These are phyloP conservation scores for Arabidopsis lyrata DNA, from an alignment of 441 rosid species.

Conservation along the genomic window DNA sequence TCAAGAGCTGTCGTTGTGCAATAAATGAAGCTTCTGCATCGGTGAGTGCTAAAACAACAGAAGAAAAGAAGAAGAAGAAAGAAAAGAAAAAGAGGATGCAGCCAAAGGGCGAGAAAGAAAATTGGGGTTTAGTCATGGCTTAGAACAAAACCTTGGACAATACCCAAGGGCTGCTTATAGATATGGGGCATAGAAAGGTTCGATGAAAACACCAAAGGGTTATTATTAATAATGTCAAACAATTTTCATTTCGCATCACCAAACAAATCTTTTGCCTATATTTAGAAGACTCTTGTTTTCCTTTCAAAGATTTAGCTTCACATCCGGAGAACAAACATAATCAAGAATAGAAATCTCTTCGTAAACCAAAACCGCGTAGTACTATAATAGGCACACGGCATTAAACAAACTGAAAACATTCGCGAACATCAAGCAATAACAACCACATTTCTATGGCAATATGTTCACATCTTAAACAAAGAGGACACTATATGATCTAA, in stretches of 20 bases:
- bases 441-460: slow-evolving; percentile 31
- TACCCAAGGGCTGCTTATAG: slow-evolving; percentile 81
- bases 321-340: slow-evolving; percentile 25
- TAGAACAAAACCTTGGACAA: slow-evolving; percentile 53
- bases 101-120: slow-evolving; percentile 55
- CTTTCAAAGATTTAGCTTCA: slow-evolving; percentile 31
- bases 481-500: not conserved
- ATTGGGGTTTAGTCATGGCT: slow-evolving; percentile 53
- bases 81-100: slow-evolving; percentile 52
- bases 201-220: slow-evolving; percentile 42
- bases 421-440: slow-evolving; percentile 17
- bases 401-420: slow-evolving; percentile 20
- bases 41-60: slow-evolving; percentile 53
- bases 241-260: slow-evolving; percentile 41
- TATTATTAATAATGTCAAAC: slow-evolving; percentile 42
- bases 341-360: slow-evolving; percentile 34
- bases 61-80: slow-evolving; percentile 39
- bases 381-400: slow-evolving; percentile 35
- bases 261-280: slow-evolving; percentile 37
- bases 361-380: slow-evolving; percentile 9
- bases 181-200: slow-evolving; percentile 41
- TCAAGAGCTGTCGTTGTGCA: slow-evolving; percentile 67
- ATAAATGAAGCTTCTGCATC: slow-evolving; percentile 63
- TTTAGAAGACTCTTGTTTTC: slow-evolving; percentile 39
- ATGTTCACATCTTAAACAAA: not conserved